Evolutionary conservation across 1,284 basidiomycete species (phyloP).

Genomic region (Cryptococcus hybrid): DNA sequence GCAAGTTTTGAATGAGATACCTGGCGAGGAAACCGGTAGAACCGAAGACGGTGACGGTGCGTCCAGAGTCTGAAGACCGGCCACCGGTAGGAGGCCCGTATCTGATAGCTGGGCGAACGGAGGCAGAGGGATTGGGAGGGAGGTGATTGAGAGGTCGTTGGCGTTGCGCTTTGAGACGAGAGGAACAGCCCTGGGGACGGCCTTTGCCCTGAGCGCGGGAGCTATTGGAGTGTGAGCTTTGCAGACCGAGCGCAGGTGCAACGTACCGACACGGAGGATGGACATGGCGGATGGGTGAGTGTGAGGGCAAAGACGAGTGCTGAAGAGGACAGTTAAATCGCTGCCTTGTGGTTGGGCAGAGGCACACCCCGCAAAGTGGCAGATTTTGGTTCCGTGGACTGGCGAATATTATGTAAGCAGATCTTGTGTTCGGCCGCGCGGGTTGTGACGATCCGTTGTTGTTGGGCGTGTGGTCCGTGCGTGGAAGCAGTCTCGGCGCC

Average conservation of each 20-base stretch:
- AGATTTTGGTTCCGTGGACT: not conserved
- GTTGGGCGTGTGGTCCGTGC: no score
- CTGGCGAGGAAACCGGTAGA: conserved; percentile 93
- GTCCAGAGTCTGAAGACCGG: conserved; percentile 81
- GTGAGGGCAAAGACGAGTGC: not conserved
- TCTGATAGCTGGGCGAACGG: conserved; percentile 63
- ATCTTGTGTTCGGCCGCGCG: not conserved
- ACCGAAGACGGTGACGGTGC: conserved; percentile 95
- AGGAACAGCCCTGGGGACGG: conserved; percentile 7
- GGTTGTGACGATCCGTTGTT: not conserved
- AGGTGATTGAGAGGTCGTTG: conserved; percentile 40
- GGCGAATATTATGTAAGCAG: not conserved
- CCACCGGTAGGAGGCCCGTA: conserved; percentile 69
- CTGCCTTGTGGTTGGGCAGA: conserved; percentile 4
- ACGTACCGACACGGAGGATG: conserved; percentile 30
- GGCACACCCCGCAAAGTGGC: not conserved
- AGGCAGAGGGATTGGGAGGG: conserved; percentile 23
- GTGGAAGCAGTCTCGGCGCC: no score
- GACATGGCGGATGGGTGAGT: conserved; percentile 17
- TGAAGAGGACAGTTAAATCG: not conserved
- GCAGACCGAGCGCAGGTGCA: not conserved
- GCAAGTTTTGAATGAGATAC: conserved; percentile 92
- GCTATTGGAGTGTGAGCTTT: conserved; percentile 14
- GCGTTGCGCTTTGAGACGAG: conserved; percentile 18
- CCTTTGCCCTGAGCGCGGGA: conserved; percentile 32